Conservation (phyloP, 208 protist species). For the Crithidia bombi region DNA sequence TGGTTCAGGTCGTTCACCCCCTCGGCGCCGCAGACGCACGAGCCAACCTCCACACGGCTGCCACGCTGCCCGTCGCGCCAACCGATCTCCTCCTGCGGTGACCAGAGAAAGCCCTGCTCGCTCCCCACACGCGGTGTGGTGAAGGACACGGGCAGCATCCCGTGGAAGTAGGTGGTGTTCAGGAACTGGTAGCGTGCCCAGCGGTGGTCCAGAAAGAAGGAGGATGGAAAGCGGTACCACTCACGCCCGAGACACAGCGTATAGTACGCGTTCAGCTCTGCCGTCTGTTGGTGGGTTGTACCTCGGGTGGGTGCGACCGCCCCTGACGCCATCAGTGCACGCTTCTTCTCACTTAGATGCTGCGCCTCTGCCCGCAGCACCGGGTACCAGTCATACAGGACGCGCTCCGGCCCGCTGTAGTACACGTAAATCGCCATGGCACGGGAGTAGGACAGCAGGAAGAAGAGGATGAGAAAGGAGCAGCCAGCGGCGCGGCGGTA, state of each 20-base stretch:
- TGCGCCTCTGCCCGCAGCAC: slow-evolving; percentile 47
- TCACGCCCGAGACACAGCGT: slow-evolving; percentile 93
- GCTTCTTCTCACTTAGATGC: slow-evolving; percentile 7
- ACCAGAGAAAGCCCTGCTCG: slow-evolving; percentile 13
- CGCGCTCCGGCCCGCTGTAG: slow-evolving; percentile 76
- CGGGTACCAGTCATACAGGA: slow-evolving; percentile 63
- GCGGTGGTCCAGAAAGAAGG: slow-evolving; percentile 89
- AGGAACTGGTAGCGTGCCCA: slow-evolving; percentile 50
- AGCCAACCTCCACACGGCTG: not conserved
- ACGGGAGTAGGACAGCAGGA: slow-evolving; percentile 64
- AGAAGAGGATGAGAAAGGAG: slow-evolving; percentile 55
- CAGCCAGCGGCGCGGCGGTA: slow-evolving; percentile 16
- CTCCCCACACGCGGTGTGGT: not conserved
- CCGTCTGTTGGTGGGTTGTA: slow-evolving; percentile 13
- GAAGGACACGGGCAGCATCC: slow-evolving; percentile 54
- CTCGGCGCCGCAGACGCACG: slow-evolving; percentile 45
- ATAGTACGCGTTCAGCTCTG: slow-evolving; percentile 28
- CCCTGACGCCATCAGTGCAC: not conserved
- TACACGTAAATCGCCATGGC: slow-evolving; percentile 66
- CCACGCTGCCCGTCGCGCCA: not conserved
- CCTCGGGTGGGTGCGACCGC: not conserved
- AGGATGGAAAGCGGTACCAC: slow-evolving; percentile 95
- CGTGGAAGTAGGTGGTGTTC: slow-evolving; percentile 32
- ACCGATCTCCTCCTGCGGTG: not conserved
- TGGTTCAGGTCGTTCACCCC: slow-evolving; percentile 61